A percentile compares a stretch with the other conserved stretches of the same genome.
Conservation (phyloP, 1,139 yeast species). For the Pichia sp. region DNA sequence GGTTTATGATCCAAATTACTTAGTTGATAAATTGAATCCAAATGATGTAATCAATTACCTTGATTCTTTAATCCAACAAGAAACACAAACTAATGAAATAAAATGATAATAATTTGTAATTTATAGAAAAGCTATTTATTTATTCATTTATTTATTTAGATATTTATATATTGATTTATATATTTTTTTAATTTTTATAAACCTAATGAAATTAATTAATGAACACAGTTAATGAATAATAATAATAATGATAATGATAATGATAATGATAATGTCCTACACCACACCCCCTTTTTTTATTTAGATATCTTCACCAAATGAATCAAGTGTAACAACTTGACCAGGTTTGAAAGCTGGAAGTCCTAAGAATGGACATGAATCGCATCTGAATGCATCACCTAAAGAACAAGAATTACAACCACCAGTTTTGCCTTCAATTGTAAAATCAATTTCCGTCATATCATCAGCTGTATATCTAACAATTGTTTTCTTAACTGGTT, state of each 20-base stretch:
- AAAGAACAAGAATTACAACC: constrained; percentile 96
- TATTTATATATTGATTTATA: neutral
- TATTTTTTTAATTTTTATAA: no score
- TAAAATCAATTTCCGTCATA: constrained; percentile 83
- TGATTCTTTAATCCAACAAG: neutral
- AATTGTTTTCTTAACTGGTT: constrained; percentile 16
- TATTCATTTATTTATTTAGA: neutral
- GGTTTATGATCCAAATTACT: neutral
- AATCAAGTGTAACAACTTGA: constrained; percentile 54
- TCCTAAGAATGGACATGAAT: constrained; percentile 95
- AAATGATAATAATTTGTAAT: neutral
- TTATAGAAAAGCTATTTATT: constrained; percentile 10
- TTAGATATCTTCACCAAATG: constrained; percentile 41
- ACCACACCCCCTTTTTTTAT: neutral
- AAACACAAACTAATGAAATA: neutral
- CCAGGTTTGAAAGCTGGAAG: constrained; percentile 98
- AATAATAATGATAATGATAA: neutral
- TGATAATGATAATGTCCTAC: neutral
- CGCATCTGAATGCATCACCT: constrained; percentile 97
- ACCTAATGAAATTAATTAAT: neutral
- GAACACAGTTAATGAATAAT: neutral
- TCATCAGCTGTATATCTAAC: constrained; percentile 61
- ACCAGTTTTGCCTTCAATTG: constrained; percentile 89
- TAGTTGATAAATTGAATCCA: constrained; percentile 9
- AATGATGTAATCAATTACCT: neutral